Conservation (phyloP, 345 rosid genomes). For the Lagerstroemia speciosa region DNA sequence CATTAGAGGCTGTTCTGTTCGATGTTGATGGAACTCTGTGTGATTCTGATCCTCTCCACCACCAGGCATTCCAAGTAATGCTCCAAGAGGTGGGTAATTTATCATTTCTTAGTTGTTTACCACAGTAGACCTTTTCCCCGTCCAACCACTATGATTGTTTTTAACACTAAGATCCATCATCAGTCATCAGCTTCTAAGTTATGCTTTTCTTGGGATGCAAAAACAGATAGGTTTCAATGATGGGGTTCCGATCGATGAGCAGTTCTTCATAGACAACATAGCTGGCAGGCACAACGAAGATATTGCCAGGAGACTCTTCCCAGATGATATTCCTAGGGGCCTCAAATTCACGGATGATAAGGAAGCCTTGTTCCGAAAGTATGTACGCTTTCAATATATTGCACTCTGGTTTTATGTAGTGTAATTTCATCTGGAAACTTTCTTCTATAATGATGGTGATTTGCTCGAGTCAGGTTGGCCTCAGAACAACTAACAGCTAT, state of each 20-base stretch:
- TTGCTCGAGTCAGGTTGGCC: conserved; percentile 46
- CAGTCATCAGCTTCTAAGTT: not conserved
- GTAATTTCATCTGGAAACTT: not conserved
- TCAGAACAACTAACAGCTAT: conserved; percentile 44
- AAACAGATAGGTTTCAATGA: conserved; percentile 74
- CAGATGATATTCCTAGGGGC: conserved; percentile 56
- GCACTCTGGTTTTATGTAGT: not conserved
- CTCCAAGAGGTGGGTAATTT: conserved; percentile 58
- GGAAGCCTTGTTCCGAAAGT: conserved; percentile 78
- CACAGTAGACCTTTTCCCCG: not conserved
- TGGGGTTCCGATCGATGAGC: conserved; percentile 84
- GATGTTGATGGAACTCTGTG: conserved; percentile 96
- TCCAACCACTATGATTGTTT: not conserved
- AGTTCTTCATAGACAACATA: conserved; percentile 51
- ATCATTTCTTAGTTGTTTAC: not conserved
- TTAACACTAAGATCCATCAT: not conserved
- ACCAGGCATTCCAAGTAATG: conserved; percentile 43
- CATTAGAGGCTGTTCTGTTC: conserved; percentile 69
- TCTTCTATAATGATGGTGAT: not conserved
- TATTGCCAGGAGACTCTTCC: conserved; percentile 56
- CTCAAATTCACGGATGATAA: conserved; percentile 54
- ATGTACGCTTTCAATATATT: conserved; percentile 1
- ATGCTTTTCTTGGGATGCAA: not conserved
- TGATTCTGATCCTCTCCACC: conserved; percentile 85
- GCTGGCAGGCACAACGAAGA: conserved; percentile 80